phyloP scores from a whole-genome alignment of 805 yeast genomes.

The Yamadazyma akitaensis region DNA sequence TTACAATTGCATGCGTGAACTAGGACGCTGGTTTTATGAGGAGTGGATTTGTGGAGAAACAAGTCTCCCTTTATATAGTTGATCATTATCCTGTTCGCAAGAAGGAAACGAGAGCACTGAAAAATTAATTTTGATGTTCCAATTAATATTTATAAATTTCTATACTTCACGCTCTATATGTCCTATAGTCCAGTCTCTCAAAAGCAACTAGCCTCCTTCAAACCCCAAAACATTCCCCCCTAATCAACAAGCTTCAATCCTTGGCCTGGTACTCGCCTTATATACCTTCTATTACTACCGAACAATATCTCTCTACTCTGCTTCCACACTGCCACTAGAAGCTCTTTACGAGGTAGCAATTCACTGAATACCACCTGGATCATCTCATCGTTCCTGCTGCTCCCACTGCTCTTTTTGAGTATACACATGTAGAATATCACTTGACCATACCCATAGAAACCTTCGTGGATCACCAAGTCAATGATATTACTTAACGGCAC shows the following conservation, averaged over 20 bases:
- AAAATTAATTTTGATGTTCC: neutral
- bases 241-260: conserved; percentile 23
- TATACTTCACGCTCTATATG: neutral
- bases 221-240: neutral
- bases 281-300: conserved; percentile 25
- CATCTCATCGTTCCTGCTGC: conserved; percentile 9
- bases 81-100: conserved; percentile 1
- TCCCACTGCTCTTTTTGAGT: conserved; percentile 38
- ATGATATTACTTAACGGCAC: conserved; percentile 55
- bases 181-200: neutral
- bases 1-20: conserved; percentile 80
- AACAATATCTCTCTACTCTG: conserved; percentile 36
- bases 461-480: conserved; percentile 74
- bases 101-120: neutral
- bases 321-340: conserved; percentile 38
- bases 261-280: conserved; percentile 37
- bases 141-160: neutral
- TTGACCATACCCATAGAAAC: conserved; percentile 60
- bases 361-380: conserved; percentile 41
- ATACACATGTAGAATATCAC: conserved; percentile 65
- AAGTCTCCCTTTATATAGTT: conserved; percentile 47
- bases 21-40: conserved; percentile 38
- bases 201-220: neutral
- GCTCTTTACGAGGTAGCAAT: conserved; percentile 40
- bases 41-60: conserved; percentile 33